A percentile compares a stretch with the other conserved stretches of the same genome.
phyloP scores from a whole-genome alignment of 768 basidiomycete species.

The Symmetrospora coprosmae region DNA sequence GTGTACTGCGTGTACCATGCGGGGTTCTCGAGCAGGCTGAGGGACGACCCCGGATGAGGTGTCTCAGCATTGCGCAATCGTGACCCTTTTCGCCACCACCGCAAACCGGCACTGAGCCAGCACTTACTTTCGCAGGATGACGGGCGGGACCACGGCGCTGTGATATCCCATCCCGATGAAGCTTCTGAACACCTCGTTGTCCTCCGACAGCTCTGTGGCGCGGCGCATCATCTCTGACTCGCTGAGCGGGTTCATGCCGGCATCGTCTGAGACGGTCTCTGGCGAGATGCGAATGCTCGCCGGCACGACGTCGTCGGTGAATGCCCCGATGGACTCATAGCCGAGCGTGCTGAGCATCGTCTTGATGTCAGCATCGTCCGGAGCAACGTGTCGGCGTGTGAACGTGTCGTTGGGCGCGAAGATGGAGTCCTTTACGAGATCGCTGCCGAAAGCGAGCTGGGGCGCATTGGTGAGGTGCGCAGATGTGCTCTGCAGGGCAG shows the following conservation, averaged over 20 bases:
- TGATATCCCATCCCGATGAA: slow-evolving; percentile 79
- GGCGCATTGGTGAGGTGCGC: neutral
- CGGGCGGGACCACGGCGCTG: slow-evolving; percentile 40
- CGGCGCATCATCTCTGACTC: slow-evolving; percentile 68
- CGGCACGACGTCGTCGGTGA: slow-evolving; percentile 71
- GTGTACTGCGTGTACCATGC: slow-evolving; percentile 97
- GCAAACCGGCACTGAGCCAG: too few species aligned
- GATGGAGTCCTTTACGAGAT: slow-evolving; percentile 36
- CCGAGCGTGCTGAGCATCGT: slow-evolving; percentile 73
- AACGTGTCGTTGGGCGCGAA: slow-evolving; percentile 83
- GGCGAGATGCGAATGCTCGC: slow-evolving; percentile 54
- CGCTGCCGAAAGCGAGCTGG: neutral
- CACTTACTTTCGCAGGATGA: slow-evolving; percentile 28
- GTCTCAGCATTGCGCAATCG: neutral
- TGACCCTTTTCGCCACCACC: neutral
- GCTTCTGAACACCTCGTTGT: slow-evolving; percentile 71
- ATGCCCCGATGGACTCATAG: slow-evolving; percentile 74
- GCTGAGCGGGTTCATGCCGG: slow-evolving; percentile 56
- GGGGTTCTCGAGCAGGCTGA: slow-evolving; percentile 56
- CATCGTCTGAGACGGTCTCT: slow-evolving; percentile 49
- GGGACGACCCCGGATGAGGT: too few species aligned
- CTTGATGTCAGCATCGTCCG: slow-evolving; percentile 61
- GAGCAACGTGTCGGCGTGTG: slow-evolving; percentile 79
- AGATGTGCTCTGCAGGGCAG: too few species aligned
- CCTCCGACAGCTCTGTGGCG: slow-evolving; percentile 58